Conservation (phyloP, 768 basidiomycete genomes). For the Tulasnella calospora region DNA sequence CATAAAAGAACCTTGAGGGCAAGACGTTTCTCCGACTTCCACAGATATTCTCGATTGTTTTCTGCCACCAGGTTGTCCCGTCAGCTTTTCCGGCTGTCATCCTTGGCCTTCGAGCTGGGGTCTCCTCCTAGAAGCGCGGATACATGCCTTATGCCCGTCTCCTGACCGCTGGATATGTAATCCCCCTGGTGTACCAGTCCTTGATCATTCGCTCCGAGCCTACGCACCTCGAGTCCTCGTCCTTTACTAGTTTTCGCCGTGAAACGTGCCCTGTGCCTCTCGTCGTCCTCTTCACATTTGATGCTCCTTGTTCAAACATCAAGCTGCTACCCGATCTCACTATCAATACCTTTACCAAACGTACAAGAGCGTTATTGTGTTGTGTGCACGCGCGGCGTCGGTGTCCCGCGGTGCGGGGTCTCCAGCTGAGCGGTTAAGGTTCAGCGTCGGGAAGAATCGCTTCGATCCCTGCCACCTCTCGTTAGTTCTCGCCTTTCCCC, state of each 20-base stretch:
- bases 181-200: neutral
- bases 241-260: neutral
- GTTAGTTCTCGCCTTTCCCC: neutral
- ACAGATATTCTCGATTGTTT: neutral
- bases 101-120: neutral
- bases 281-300: neutral
- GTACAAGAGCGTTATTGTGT: neutral
- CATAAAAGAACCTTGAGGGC: neutral
- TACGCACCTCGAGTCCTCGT: neutral
- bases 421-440: neutral
- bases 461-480: neutral
- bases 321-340: conserved; percentile 1
- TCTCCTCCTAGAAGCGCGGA: neutral
- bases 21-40: neutral
- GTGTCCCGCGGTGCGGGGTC: neutral
- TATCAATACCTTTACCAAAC: neutral
- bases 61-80: neutral
- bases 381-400: neutral
- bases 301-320: neutral
- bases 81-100: neutral
- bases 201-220: neutral
- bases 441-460: neutral
- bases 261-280: neutral
- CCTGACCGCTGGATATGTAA: neutral
- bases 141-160: neutral